phyloP scores from a whole-genome alignment of 495 filamentous ascomycete species.

The Penicillium riverlandense region DNA sequence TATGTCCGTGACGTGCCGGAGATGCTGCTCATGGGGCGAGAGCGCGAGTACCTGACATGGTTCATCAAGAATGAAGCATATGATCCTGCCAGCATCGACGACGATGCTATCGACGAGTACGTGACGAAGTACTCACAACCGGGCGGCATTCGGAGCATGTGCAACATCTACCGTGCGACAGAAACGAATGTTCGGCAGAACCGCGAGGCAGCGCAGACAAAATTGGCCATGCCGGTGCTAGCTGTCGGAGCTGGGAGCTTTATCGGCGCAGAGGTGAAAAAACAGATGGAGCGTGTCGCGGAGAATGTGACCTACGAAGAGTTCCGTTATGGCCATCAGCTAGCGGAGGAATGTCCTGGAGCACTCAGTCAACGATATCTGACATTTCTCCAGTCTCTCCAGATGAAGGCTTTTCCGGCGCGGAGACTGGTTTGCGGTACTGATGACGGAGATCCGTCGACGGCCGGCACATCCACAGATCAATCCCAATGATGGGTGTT shows the following conservation, averaged over 20 bases:
- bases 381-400: not conserved
- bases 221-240: not conserved
- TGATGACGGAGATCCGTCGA: too few species aligned
- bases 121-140: not conserved
- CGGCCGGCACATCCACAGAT: too few species aligned
- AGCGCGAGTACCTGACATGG: conserved; percentile 33
- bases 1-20: conserved; percentile 32
- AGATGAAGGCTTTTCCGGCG: not conserved
- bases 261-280: not conserved
- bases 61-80: conserved; percentile 35
- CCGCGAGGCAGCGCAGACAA: not conserved
- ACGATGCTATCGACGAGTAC: not conserved
- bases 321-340: not conserved
- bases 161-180: not conserved
- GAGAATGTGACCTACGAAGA: not conserved
- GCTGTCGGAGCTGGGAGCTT: not conserved
- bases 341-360: not conserved
- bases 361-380: not conserved
- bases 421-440: too few species aligned
- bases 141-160: not conserved
- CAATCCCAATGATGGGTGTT: too few species aligned
- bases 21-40: conserved; percentile 31
- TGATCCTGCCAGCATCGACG: not conserved
- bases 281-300: not conserved
- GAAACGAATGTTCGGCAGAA: not conserved